Base-by-base conservation (phyloP, 2,329 filamentous ascomycete genomes). In the Cercospora canescens region DNA sequence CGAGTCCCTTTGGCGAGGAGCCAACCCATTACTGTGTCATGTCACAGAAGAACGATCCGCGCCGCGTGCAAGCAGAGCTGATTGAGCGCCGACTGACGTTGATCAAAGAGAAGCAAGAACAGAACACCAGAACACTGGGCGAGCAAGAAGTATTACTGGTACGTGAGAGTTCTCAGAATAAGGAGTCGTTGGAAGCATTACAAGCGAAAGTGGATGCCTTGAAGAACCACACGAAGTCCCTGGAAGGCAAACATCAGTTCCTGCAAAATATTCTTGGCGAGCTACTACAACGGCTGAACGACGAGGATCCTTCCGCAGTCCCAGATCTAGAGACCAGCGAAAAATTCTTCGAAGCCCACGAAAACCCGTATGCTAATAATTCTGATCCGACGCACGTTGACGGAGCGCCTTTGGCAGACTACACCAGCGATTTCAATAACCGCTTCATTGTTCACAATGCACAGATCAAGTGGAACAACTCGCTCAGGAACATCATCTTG, bases 381-480 rank as follows among this genome's bases (percentile, higher is more conserved):
- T 83, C 85, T 54, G 86, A 84, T 14, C 57, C 68, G 58, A 35
- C 50, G 87, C 89, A 69, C 21, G 82, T 90, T 61, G 89, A 92
- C 69, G 86, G 90, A 1, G 88, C 89, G 2, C 87, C 90, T 1
- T 87, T 89, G 3, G 87, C 91, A 16, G 93, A 97, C 70, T 94
- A 94, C 71, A 89, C 92, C 57, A 97, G 91, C 78, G 94, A 98
- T 76, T 99, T 97, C 83, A 95, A 96, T 77, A 99, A 99, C 76
- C 91, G 95, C 1, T 99, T 99, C 81, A 94, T 98, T 72, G 91
- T 99, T 60, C 95, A 99, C 82, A 99, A 99, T 74, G 87, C 96
- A 76, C 95, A 99, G 75, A 83, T 99, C 64, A 99, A 99, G 79
- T 99, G 95, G 95, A 98, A 97, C 81, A 99, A 99, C 73, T 88